These are phyloP conservation scores for Vaccinium vitisidaea DNA, from an alignment of 148 eudicot genomes.

Conservation along the genomic window DNA sequence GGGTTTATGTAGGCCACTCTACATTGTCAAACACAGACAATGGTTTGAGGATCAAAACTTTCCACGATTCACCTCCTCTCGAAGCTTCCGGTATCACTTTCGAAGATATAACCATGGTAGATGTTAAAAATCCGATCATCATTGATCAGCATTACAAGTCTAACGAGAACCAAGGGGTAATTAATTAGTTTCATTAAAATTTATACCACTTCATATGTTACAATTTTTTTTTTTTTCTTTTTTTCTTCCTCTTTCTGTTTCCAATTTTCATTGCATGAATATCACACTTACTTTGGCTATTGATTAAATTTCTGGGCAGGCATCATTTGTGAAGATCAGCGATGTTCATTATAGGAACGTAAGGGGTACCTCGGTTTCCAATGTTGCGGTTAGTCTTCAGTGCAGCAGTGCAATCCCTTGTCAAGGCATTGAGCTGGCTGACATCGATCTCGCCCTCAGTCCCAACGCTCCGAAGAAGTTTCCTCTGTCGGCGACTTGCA, in stretches of 20 bases:
- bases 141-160: conserved; percentile 49
- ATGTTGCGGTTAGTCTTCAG: conserved; percentile 19
- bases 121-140: conserved; percentile 48
- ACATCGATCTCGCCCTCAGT: conserved; percentile 21
- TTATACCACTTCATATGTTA: background rate
- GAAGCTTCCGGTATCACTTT: conserved; percentile 32
- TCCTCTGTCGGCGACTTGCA: conserved; percentile 28
- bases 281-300: background rate
- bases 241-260: background rate
- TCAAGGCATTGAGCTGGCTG: conserved; percentile 40
- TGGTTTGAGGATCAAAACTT: conserved; percentile 64
- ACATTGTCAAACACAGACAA: conserved; percentile 36
- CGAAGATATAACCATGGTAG: conserved; percentile 39
- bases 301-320: background rate
- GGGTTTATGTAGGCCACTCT: conserved; percentile 37
- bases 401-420: conserved; percentile 57
- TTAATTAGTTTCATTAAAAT: background rate
- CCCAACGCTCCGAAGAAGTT: background rate
- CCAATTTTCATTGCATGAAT: background rate
- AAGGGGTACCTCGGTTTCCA: conserved; percentile 43
- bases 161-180: conserved; percentile 26
- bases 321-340: conserved; percentile 17
- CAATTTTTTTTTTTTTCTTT: no score
- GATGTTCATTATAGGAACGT: conserved; percentile 55
- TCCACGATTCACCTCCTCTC: conserved; percentile 23